Evolutionary conservation across 768 basidiomycete genomes (phyloP).

Genomic region (Calocybe cyanea): DNA sequence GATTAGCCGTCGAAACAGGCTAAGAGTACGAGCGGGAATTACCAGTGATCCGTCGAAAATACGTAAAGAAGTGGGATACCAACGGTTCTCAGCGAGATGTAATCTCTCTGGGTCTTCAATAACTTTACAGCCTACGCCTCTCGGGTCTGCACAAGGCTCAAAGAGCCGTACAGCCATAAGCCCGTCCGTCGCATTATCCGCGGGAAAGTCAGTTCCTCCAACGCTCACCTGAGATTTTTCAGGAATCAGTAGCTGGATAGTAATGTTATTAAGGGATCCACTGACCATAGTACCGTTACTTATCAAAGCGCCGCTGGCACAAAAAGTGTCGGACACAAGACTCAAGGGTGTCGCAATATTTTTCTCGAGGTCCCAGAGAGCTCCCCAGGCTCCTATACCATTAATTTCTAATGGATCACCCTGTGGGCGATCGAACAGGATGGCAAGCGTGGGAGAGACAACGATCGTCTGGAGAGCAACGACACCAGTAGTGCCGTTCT

Average conservation of each 20-base stretch:
- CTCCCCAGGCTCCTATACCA: constrained; percentile 40
- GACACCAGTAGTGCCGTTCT: constrained; percentile 19
- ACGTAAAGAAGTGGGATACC: constrained; percentile 38
- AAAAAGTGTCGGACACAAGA: constrained; percentile 35
- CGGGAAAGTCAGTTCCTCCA: constrained; percentile 20
- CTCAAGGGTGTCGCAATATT: constrained; percentile 31
- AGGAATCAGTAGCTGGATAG: not conserved
- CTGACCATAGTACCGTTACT: constrained; percentile 31
- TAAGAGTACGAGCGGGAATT: not conserved
- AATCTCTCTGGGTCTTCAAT: constrained; percentile 32
- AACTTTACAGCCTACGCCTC: constrained; percentile 27
- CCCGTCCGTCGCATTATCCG: constrained; percentile 23
- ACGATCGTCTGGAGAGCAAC: constrained; percentile 19
- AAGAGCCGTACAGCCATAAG: constrained; percentile 35
- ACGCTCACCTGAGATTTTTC: not conserved
- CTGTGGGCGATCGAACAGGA: constrained; percentile 14
- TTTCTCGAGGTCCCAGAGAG: constrained; percentile 36
- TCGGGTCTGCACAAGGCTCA: constrained; percentile 32
- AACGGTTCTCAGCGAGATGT: constrained; percentile 33
- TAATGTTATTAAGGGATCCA: not conserved
- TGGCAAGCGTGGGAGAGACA: constrained; percentile 18
- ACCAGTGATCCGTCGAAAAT: constrained; percentile 30
- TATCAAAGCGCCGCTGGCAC: constrained; percentile 37
- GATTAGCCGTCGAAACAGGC: no score
- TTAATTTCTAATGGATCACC: constrained; percentile 36